These are phyloP conservation scores for Fomitopsis schrenkii DNA, from an alignment of 1,284 basidiomycete species.

Conservation along the genomic window DNA sequence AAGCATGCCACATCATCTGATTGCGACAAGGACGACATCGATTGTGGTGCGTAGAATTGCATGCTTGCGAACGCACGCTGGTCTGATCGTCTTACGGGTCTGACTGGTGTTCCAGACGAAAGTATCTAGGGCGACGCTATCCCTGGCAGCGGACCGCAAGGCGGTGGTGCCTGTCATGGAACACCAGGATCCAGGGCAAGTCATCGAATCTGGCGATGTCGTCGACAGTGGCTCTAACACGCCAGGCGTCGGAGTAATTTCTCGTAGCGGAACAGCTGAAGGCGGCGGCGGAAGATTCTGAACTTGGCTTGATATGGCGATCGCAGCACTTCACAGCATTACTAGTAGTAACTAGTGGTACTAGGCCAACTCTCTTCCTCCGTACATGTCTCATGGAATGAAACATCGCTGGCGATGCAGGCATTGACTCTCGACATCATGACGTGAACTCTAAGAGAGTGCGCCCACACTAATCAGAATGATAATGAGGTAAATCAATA, in stretches of 20 bases:
- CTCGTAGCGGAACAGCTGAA: neutral
- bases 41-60: neutral
- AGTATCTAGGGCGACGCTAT: conserved; percentile 5
- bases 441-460: no score
- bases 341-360: no score
- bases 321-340: neutral
- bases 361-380: neutral
- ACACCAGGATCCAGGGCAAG: neutral
- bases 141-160: conserved; percentile 3
- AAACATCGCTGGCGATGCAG: no score
- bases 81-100: neutral
- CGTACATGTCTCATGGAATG: neutral
- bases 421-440: no score
- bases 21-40: neutral
- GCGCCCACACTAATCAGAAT: no score
- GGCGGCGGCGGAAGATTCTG: neutral
- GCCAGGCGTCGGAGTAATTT: neutral
- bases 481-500: no score
- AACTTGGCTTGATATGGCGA: neutral
- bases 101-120: neutral
- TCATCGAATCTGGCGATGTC: neutral
- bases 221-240: neutral
- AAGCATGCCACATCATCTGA: neutral
- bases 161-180: conserved; percentile 1
- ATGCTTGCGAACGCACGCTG: neutral